Conservation (phyloP, 2,329 filamentous ascomycete genomes). For the Aspergillus awamori region DNA sequence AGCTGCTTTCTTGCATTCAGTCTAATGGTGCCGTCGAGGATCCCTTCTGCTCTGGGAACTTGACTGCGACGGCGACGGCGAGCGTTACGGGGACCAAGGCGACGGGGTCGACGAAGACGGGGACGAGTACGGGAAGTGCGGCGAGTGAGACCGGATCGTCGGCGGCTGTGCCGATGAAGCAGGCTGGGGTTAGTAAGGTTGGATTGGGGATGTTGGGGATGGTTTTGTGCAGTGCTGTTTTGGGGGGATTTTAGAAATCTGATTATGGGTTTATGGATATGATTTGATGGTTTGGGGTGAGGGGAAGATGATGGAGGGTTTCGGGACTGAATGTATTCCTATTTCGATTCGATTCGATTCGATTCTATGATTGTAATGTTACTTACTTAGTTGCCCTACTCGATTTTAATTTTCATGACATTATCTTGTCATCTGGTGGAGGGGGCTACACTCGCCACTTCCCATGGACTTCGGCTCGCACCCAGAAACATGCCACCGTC, state of each 20-base stretch:
- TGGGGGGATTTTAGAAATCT: neutral
- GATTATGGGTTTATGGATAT: neutral
- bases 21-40: conserved; percentile 42
- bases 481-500: conserved; percentile 6
- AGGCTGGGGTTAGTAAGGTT: neutral
- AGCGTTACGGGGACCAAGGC: conserved; percentile 37
- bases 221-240: neutral
- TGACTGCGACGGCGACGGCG: conserved; percentile 45
- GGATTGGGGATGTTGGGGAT: conserved; percentile 4
- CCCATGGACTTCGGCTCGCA: neutral
- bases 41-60: conserved; percentile 51
- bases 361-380: neutral
- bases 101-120: conserved; percentile 11
- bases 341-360: neutral
- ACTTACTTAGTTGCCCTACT: neutral
- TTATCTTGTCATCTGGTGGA: neutral
- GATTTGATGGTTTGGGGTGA: neutral
- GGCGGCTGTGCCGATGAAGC: no score
- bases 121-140: conserved; percentile 1
- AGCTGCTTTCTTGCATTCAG: conserved; percentile 46
- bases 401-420: neutral
- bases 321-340: neutral
- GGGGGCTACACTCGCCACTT: neutral
- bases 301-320: neutral
- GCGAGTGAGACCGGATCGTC: neutral